Evolutionary conservation across 1,284 basidiomycete species (phyloP).

Genomic region (Cryptococcus hybrid): DNA sequence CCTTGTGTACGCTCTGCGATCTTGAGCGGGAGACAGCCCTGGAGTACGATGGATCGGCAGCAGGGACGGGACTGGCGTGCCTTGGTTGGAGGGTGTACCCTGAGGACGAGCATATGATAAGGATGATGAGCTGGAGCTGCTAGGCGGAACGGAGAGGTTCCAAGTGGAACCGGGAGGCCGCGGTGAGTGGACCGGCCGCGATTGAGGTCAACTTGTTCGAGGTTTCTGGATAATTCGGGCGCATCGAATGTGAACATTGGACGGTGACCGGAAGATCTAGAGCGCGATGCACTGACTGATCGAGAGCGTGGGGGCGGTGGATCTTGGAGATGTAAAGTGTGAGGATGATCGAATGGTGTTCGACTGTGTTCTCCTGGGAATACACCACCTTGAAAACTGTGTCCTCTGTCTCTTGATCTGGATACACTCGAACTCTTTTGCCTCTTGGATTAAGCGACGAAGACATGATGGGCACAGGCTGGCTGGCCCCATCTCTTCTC

Average conservation of each 20-base stretch:
- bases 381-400: no score
- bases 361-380: background rate
- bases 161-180: background rate
- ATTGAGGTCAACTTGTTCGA: slow-evolving; percentile 9
- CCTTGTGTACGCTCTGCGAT: background rate
- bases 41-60: background rate
- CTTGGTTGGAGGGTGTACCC: background rate
- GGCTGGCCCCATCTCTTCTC: slow-evolving; percentile 4
- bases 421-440: background rate
- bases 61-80: background rate
- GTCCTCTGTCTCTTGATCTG: slow-evolving; percentile 7
- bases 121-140: background rate
- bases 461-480: slow-evolving; percentile 12
- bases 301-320: slow-evolving; percentile 8
- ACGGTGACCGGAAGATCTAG: slow-evolving; percentile 9
- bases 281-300: slow-evolving; percentile 15
- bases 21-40: background rate
- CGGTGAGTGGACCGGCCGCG: slow-evolving; percentile 8
- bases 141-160: background rate
- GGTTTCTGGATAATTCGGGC: slow-evolving; percentile 9
- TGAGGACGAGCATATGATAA: background rate
- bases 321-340: no score
- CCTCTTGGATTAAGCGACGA: background rate
- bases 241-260: slow-evolving; percentile 15
- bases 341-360: slow-evolving; percentile 1